Conservation (phyloP, 805 yeast genomes). For the Yarrowia osloensis region DNA sequence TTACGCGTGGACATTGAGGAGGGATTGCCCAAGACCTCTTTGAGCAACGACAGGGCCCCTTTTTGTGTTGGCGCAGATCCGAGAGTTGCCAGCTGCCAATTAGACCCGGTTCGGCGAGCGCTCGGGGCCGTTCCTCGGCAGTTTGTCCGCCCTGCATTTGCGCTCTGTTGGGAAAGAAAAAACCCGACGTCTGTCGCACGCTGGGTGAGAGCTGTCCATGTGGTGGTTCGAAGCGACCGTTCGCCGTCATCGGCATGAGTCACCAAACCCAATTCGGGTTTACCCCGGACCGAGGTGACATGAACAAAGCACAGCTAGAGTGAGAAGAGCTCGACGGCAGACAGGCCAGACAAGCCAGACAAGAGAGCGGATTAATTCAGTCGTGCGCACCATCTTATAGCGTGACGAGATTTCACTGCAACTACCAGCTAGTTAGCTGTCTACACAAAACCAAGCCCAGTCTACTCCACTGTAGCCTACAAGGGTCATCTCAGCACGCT, state of each 20-base stretch:
- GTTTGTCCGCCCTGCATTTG: not conserved
- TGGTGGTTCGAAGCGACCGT: not conserved
- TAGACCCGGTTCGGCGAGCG: not conserved
- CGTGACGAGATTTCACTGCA: too few relatives aligned
- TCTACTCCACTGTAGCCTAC: too few relatives aligned
- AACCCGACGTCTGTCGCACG: too few relatives aligned
- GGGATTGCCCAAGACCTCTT: too few relatives aligned
- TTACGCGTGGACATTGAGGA: not conserved
- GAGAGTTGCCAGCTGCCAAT: not conserved
- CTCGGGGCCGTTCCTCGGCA: not conserved
- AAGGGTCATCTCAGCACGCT: too few relatives aligned
- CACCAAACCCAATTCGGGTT: slow-evolving; percentile 27
- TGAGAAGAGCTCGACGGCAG: too few relatives aligned
- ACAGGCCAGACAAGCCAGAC: not conserved
- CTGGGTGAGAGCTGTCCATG: too few relatives aligned
- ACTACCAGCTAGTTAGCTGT: too few relatives aligned
- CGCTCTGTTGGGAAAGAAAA: not conserved
- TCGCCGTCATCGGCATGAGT: slow-evolving; percentile 28
- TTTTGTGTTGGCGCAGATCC: not conserved
- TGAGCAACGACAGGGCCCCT: not conserved
- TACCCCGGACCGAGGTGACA: slow-evolving; percentile 31
- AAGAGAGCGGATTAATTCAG: not conserved
- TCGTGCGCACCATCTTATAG: too few relatives aligned
- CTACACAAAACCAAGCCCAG: too few relatives aligned
- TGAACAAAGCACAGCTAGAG: not conserved